phyloP scores from a whole-genome alignment of 805 yeast species.

The Candida alai region DNA sequence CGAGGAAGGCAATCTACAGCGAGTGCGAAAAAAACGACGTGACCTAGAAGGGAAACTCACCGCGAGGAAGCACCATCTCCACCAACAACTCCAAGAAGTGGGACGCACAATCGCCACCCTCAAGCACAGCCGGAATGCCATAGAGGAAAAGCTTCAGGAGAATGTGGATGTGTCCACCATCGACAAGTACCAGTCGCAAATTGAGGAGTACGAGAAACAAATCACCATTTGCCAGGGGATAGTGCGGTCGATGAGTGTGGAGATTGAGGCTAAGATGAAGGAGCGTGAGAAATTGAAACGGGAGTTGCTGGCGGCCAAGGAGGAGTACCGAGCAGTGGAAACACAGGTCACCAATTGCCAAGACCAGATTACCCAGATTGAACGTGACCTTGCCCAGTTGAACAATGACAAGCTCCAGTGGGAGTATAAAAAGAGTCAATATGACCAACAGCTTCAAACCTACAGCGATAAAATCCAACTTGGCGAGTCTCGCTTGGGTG shows the following conservation, averaged over 20 bases:
- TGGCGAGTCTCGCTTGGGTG: constrained; percentile 13
- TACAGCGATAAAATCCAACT: constrained; percentile 20
- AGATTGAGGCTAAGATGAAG: constrained; percentile 12
- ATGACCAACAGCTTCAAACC: constrained; percentile 13
- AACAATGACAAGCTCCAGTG: too few relatives aligned
- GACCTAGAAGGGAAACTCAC: too few relatives aligned
- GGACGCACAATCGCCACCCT: too few relatives aligned
- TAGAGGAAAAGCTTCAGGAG: constrained; percentile 40
- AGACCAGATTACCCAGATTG: too few relatives aligned
- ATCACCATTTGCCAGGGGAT: constrained; percentile 25
- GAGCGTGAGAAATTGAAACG: constrained; percentile 4
- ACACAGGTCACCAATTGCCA: too few relatives aligned
- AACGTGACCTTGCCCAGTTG: too few relatives aligned
- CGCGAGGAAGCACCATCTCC: too few relatives aligned
- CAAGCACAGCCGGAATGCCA: constrained; percentile 24
- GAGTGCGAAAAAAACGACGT: constrained; percentile 7
- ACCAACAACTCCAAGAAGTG: too few relatives aligned
- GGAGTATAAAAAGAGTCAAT: too few relatives aligned
- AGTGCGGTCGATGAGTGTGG: constrained; percentile 24
- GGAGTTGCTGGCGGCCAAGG: not conserved
- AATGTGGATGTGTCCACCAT: constrained; percentile 42
- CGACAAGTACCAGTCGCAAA: constrained; percentile 31
- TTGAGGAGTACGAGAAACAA: constrained; percentile 24
- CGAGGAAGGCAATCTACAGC: not conserved
- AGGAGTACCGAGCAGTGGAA: too few relatives aligned